Conservation (phyloP, 2,329 filamentous ascomycete species). For the Penicillium concentricum region DNA sequence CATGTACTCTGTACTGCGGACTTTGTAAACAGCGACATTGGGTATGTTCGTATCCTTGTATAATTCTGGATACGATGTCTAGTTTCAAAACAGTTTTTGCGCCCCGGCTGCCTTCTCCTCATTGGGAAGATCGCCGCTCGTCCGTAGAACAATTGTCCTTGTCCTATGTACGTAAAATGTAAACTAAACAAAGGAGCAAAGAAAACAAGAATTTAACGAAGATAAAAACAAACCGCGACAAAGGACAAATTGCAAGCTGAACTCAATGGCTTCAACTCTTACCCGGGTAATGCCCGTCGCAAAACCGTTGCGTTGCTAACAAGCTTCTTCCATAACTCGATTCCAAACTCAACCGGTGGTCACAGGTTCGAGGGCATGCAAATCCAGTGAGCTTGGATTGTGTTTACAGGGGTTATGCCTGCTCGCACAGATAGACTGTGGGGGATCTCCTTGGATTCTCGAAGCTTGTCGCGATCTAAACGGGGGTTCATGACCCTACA, state of each 20-base stretch:
- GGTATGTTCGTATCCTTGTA: neutral
- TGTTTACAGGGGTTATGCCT: constrained; percentile 7
- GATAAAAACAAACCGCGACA: neutral
- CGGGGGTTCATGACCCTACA: constrained; percentile 4
- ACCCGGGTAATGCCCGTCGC: neutral
- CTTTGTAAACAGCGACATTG: neutral
- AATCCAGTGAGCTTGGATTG: constrained; percentile 1
- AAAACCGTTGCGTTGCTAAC: constrained; percentile 5
- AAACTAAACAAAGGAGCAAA: neutral
- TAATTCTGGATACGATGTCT: neutral
- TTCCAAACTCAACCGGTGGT: neutral
- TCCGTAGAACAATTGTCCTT: neutral
- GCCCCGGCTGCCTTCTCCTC: neutral
- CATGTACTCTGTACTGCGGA: neutral
- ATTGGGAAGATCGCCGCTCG: neutral
- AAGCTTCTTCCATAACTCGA: constrained; percentile 6
- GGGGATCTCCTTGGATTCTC: constrained; percentile 6
- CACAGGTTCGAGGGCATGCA: neutral
- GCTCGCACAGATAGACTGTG: neutral
- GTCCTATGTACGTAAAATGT: neutral
- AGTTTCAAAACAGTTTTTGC: neutral
- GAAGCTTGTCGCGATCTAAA: constrained; percentile 12
- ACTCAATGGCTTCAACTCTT: neutral
- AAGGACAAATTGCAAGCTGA: neutral
- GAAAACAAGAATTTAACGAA: too few species aligned